These are phyloP conservation scores for Coemansia erecta DNA, from an alignment of 192 early-diverging fungal species.

Conservation along the genomic window DNA sequence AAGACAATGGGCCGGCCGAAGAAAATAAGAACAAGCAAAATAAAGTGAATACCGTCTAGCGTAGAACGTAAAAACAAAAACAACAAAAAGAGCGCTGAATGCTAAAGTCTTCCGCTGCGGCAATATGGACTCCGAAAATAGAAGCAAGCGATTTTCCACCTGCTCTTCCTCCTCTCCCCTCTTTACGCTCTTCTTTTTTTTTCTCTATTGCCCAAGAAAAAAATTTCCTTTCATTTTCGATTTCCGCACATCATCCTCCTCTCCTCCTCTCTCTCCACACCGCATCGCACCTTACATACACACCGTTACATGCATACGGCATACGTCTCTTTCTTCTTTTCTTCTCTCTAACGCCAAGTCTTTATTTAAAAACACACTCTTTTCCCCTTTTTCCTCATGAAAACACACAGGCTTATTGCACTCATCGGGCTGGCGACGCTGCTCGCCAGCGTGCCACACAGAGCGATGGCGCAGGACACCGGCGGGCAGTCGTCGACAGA, in stretches of 20 bases:
- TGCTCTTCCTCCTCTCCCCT: background rate
- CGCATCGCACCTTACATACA: background rate
- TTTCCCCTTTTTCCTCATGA: no score
- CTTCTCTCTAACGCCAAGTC: background rate
- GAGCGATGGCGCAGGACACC: background rate
- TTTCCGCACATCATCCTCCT: background rate
- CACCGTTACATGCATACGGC: background rate
- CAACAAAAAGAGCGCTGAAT: background rate
- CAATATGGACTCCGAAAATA: background rate
- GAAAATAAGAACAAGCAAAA: background rate
- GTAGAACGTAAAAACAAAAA: background rate
- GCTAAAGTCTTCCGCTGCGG: background rate
- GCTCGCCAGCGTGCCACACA: background rate
- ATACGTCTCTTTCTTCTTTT: background rate
- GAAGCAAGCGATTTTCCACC: background rate
- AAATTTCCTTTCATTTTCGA: conserved; percentile 4
- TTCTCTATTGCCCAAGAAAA: conserved; percentile 3
- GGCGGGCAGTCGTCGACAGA: background rate
- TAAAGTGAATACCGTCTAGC: background rate
- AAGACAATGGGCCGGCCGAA: background rate
- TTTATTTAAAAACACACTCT: background rate
- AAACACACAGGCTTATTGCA: no score
- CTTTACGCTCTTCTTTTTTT: background rate
- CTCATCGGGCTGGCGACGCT: background rate
- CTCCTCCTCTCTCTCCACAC: background rate